Base-by-base conservation (phyloP, 306 rosid genomes). In the Fragaria vesca region DNA sequence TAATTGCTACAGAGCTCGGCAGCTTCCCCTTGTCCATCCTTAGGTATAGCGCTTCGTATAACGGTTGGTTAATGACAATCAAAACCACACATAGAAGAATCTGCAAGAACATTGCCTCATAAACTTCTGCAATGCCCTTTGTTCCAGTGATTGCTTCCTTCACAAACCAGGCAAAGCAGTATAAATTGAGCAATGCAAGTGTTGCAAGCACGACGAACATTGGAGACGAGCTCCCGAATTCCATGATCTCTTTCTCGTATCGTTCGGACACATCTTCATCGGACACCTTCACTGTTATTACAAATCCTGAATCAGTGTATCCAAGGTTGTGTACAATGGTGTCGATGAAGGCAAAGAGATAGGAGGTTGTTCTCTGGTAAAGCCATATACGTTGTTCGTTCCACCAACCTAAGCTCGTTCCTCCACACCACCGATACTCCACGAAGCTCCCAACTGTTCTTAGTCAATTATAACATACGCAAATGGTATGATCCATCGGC, bases 381-480 rank as follows among this genome's bases (percentile, higher is more conserved):
- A 91, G 78, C 89, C 97, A 85, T 16, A 93, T 91, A 16, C 97
- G 51, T 51, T 79, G 86, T 0, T 90, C 88, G 84, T 93, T 91
- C 98, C 94, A 91, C 97, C 97, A 93, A 20, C 91, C 96, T 20
- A 67, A 43, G 9, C 78, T 24, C 78, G 95, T 93, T 48, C 95
- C 97, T 40, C 92, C 93, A 60, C 46, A 55, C 71, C 69, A 43
- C 45, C 87, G 8, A 74, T 82, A 87, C 85, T 91, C 97, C 18
- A 79, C 65, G 28, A 90, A 73, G 80, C 84, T 79, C 69, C 72
- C 82, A 43, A 20, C n/a, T 74, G 10, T 77, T 52, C 81, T 79
- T 86, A 4, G 82, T n/a, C 90, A n/a, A 84, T 18, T 66, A 87
- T 79, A 32, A 85, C 87, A 78, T 83, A 90, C 24, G 90, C 83